phyloP scores from a whole-genome alignment of 148 eudicot genomes.

The Gaultheria prostrata region DNA sequence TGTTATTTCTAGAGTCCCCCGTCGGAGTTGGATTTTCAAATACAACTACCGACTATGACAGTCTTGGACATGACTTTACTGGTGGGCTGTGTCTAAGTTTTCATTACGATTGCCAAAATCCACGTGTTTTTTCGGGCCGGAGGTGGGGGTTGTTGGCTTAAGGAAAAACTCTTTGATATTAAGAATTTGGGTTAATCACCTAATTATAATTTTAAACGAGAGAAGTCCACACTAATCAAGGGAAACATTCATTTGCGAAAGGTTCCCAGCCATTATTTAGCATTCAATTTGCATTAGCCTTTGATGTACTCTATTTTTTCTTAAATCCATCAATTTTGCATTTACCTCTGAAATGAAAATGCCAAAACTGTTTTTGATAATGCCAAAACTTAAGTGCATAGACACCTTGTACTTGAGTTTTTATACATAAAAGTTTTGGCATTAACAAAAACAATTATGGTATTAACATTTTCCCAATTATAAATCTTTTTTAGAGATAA shows the following conservation, averaged over 20 bases:
- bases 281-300: background rate
- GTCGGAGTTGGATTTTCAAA: slow-evolving; percentile 93
- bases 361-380: too few species aligned
- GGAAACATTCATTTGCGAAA: background rate
- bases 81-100: slow-evolving; percentile 31
- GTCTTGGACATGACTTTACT: slow-evolving; percentile 71
- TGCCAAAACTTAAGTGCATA: too few species aligned
- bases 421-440: too few species aligned
- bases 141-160: too few species aligned
- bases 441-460: too few species aligned
- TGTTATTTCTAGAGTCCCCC: slow-evolving; percentile 90
- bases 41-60: slow-evolving; percentile 59
- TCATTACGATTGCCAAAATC: background rate
- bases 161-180: too few species aligned
- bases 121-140: too few species aligned
- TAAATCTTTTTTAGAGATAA: background rate
- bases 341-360: background rate
- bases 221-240: background rate
- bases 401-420: too few species aligned
- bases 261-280: background rate
- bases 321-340: background rate
- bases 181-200: background rate
- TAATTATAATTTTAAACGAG: background rate
- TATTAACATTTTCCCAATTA: background rate
- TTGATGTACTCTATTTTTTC: background rate